Conservation (phyloP, 257 asterid genomes). For the Handroanthus guayacan region DNA sequence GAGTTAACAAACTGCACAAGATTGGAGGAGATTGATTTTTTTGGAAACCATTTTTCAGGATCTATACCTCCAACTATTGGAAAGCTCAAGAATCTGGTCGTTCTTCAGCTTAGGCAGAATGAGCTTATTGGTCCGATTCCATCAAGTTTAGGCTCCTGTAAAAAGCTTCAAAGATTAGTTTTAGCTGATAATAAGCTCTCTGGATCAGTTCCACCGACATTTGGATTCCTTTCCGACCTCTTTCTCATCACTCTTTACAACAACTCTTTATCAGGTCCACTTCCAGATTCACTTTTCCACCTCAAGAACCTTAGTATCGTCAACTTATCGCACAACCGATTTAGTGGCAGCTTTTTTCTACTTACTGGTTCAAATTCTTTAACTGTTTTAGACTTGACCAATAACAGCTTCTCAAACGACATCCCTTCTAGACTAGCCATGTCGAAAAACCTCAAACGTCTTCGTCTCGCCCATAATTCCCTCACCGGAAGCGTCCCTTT, state of each 20-base stretch:
- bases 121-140: constrained; percentile 77
- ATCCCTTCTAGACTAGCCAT: constrained; percentile 66
- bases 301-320: constrained; percentile 74
- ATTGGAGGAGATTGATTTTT: constrained; percentile 72
- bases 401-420: constrained; percentile 72
- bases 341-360: constrained; percentile 67
- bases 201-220: constrained; percentile 74
- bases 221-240: constrained; percentile 66
- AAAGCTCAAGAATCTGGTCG: constrained; percentile 66
- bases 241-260: constrained; percentile 78
- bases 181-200: constrained; percentile 86
- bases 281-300: constrained; percentile 72
- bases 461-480: constrained; percentile 72
- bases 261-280: constrained; percentile 79
- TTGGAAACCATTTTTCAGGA: constrained; percentile 75
- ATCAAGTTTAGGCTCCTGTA: constrained; percentile 80
- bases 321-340: constrained; percentile 73
- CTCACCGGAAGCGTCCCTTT: constrained; percentile 70
- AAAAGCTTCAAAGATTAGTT: constrained; percentile 67
- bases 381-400: constrained; percentile 70
- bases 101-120: constrained; percentile 78
- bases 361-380: constrained; percentile 62
- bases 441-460: constrained; percentile 64
- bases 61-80: constrained; percentile 78
- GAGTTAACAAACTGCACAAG: constrained; percentile 78